Evolutionary conservation across 768 basidiomycete genomes (phyloP), one percentile per base, ranked within the genome.

Genomic region (Terana coerulea): DNA sequence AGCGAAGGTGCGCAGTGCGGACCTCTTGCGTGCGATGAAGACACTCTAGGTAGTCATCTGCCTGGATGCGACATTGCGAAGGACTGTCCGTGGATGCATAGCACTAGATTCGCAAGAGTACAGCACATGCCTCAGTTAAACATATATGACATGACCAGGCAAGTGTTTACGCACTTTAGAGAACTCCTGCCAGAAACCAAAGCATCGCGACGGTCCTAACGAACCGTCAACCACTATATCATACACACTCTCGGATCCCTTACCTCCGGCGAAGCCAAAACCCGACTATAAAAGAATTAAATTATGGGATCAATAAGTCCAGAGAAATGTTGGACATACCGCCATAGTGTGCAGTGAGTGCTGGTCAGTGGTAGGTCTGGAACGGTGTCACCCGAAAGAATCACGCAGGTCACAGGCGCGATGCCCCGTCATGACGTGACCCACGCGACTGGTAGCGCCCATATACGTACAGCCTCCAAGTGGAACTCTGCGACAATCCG

Each of bases 121-220:
- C 14, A 8, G 29, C 46, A 14, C 47, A 19, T 17, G 24, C 15
- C 10, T 37, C 26, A 33, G 30, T n/a, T 19, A 31, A 12, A 30
- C 14, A 26, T 8, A 3, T 19, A 25, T n/a, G n/a, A n/a, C n/a
- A n/a, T n/a, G n/a, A n/a, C n/a, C n/a, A n/a, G n/a, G n/a, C n/a
- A n/a, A n/a, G n/a, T n/a, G 2, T 41, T 40, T 15, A 40, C 52
- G 48, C 48, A 86, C 88, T 64, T 84, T 87, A 59, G 83, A 76
- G 71, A 91, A 88, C 68, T 94, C 90, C 63, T 94, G 92, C 92
- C 93, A 95, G 72, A 86, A 91, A 11, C 81, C 75, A 68, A 94
- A 94, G 70, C 94, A 97, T 62, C 90, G 79, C 55, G 89, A 82
- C 57, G 82, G 83, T 60, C 91, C 91, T 93, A 55, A 46, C 51